Conservation (phyloP, 305 asterid species). For the Andrographis paniculata region DNA sequence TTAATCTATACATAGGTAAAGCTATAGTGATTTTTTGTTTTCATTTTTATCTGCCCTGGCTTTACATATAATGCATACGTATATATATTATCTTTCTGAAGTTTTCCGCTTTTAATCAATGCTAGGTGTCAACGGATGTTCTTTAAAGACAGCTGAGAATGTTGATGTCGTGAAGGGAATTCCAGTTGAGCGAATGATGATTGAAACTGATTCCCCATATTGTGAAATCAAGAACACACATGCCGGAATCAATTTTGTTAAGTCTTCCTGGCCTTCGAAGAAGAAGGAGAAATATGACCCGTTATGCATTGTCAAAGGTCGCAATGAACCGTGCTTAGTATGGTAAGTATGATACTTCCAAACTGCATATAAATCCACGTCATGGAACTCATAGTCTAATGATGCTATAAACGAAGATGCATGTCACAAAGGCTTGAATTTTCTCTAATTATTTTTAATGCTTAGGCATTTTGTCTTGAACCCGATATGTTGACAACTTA, state of each 20-base stretch:
- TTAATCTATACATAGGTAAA: constrained; percentile 69
- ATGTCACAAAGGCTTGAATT: too few species aligned
- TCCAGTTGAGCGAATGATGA: constrained; percentile 76
- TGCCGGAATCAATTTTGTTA: constrained; percentile 67
- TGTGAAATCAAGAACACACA: constrained; percentile 88
- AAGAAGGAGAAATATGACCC: constrained; percentile 81
- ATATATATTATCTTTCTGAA: neutral
- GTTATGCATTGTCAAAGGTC: constrained; percentile 78
- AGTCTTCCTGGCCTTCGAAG: constrained; percentile 81
- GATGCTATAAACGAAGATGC: too few species aligned
- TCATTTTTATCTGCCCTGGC: constrained; percentile 12
- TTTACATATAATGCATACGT: neutral
- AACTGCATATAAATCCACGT: constrained; percentile 17
- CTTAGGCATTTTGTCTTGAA: too few species aligned
- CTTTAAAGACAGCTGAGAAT: constrained; percentile 73
- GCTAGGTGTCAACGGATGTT: constrained; percentile 83
- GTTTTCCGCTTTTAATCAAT: constrained; percentile 13
- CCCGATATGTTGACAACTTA: too few species aligned
- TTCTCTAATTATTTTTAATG: too few species aligned
- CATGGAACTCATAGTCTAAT: too few species aligned
- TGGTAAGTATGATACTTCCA: constrained; percentile 40
- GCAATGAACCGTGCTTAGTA: constrained; percentile 91
- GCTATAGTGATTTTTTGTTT: constrained; percentile 5
- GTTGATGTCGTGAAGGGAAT: constrained; percentile 81
- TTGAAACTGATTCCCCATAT: constrained; percentile 94